Conservation (phyloP, 2,329 filamentous ascomycete species). For the Colletotrichum sojae region DNA sequence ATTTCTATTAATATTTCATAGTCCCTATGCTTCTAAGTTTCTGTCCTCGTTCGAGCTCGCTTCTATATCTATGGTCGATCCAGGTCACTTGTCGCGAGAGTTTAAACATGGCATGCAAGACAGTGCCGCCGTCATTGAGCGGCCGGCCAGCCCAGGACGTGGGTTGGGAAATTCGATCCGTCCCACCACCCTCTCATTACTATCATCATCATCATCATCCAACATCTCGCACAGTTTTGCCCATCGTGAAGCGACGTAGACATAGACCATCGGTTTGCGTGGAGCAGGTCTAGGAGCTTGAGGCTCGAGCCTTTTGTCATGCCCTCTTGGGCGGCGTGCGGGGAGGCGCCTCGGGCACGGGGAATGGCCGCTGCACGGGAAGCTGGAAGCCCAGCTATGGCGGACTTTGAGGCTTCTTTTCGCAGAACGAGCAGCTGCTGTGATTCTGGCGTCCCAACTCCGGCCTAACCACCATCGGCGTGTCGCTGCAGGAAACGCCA, state of each 20-base stretch:
- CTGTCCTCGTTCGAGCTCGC: neutral
- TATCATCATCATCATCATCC: too few species aligned
- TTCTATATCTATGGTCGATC: slow-evolving; percentile 14
- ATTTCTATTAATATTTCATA: slow-evolving; percentile 4
- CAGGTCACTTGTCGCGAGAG: neutral
- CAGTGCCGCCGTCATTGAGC: neutral
- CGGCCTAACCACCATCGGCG: neutral
- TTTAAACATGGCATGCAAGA: neutral
- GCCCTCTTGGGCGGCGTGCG: neutral
- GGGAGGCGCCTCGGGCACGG: too few species aligned
- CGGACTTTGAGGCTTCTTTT: neutral
- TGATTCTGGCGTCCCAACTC: neutral
- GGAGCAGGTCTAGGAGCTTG: neutral
- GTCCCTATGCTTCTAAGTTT: neutral
- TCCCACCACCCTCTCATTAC: too few species aligned
- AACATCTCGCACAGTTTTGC: too few species aligned
- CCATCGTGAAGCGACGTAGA: neutral
- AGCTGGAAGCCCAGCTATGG: too few species aligned
- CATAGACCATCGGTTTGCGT: neutral
- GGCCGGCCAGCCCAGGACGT: too few species aligned
- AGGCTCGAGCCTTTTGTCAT: neutral
- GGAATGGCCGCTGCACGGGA: too few species aligned
- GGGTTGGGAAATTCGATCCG: too few species aligned
- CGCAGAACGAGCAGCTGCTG: neutral
- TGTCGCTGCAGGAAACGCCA: slow-evolving; percentile 1